phyloP scores from a whole-genome alignment of 2,329 filamentous ascomycete genomes.

The Botrytis deweyae region DNA sequence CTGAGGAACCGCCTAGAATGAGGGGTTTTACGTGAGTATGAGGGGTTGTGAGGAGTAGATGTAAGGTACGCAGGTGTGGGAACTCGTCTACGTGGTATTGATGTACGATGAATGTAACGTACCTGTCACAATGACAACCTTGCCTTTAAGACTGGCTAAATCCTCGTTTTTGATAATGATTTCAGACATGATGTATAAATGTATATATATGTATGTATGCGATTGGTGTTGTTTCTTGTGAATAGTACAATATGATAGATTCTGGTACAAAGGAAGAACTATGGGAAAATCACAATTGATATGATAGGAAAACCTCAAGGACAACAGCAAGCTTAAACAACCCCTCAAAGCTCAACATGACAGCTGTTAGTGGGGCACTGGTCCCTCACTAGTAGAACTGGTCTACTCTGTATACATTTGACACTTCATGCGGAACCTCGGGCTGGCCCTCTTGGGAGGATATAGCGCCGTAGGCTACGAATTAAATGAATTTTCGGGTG shows the following conservation, averaged over 20 bases:
- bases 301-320: not conserved
- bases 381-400: not conserved
- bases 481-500: not conserved
- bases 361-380: not conserved
- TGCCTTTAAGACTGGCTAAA: conserved; percentile 46
- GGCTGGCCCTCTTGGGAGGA: not conserved
- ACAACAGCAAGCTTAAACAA: not conserved
- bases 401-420: not conserved
- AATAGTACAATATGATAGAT: not conserved
- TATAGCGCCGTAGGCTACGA: not conserved
- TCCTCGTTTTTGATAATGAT: conserved; percentile 48
- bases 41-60: not conserved
- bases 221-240: not conserved
- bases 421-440: not conserved
- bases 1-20: conserved; percentile 53
- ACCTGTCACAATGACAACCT: conserved; percentile 56
- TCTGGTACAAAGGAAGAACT: not conserved
- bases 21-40: conserved; percentile 17
- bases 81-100: conserved; percentile 31
- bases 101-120: conserved; percentile 20
- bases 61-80: not conserved
- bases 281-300: not conserved
- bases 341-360: not conserved
- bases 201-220: not conserved
- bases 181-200: conserved; percentile 43